A percentile compares a stretch with the other conserved stretches of the same genome.
phyloP scores from a whole-genome alignment of 352 stramenopile species.

The Phytophthora europaea region DNA sequence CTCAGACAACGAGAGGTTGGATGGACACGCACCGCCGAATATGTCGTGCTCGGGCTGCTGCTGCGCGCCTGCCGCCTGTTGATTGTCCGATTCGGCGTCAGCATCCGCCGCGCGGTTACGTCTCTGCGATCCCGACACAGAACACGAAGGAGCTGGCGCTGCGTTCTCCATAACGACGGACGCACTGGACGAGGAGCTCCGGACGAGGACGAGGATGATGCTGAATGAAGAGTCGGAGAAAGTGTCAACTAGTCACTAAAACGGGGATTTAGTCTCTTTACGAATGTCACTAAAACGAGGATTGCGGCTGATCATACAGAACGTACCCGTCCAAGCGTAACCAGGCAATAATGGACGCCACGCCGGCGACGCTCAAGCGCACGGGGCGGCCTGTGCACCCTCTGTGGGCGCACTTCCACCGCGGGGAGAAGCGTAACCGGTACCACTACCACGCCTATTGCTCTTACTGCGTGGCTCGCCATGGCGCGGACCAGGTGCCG shows the following conservation, averaged over 20 bases:
- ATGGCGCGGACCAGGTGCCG: slow-evolving; percentile 61
- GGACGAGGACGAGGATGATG: slow-evolving; percentile 6
- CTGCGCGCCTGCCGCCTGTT: slow-evolving; percentile 21
- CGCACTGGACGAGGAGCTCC: slow-evolving; percentile 17
- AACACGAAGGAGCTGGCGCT: slow-evolving; percentile 43
- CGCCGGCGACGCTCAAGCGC: slow-evolving; percentile 49
- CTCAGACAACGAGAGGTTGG: neutral
- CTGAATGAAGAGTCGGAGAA: slow-evolving; percentile 28
- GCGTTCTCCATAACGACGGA: slow-evolving; percentile 46
- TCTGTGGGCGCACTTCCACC: slow-evolving; percentile 86
- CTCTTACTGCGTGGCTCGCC: slow-evolving; percentile 76
- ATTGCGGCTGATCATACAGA: neutral
- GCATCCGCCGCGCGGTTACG: slow-evolving; percentile 25
- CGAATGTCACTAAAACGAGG: slow-evolving; percentile 25
- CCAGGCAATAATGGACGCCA: neutral
- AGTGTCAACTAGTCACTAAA: slow-evolving; percentile 6
- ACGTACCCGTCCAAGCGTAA: neutral
- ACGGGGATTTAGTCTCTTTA: neutral
- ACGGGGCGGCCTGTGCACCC: slow-evolving; percentile 80
- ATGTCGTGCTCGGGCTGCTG: slow-evolving; percentile 76
- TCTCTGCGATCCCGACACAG: slow-evolving; percentile 45
- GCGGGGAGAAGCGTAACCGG: slow-evolving; percentile 86
- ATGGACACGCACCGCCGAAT: slow-evolving; percentile 71
- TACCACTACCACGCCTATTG: slow-evolving; percentile 91
- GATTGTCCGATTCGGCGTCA: slow-evolving; percentile 25